phyloP scores from a whole-genome alignment of 768 basidiomycete genomes.

The Tephrocybe sp. region DNA sequence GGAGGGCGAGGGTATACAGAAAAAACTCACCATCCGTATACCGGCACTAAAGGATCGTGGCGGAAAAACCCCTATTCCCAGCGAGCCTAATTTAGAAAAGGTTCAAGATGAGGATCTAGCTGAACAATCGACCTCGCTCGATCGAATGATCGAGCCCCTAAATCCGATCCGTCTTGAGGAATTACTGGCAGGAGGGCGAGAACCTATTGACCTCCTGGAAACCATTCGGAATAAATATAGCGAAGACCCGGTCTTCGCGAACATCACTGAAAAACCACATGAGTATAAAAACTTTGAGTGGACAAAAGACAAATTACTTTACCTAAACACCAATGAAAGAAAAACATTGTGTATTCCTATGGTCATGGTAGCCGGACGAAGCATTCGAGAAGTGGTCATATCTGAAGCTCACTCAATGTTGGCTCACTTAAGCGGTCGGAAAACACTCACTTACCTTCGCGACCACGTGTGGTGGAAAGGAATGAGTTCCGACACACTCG shows the following conservation, averaged over 20 bases:
- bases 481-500: slow-evolving; percentile 10
- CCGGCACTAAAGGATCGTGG: neutral
- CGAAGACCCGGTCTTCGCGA: neutral
- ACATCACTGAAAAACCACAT: neutral
- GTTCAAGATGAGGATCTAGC: neutral
- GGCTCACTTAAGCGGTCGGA: slow-evolving; percentile 19
- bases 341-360: neutral
- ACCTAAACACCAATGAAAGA: neutral
- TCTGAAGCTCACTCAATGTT: slow-evolving; percentile 15
- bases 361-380: neutral
- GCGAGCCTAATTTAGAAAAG: neutral
- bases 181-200: neutral
- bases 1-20: neutral
- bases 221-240: neutral
- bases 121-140: neutral
- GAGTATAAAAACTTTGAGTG: neutral
- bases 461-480: slow-evolving; percentile 36
- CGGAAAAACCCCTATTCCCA: neutral
- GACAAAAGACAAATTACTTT: neutral
- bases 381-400: neutral
- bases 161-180: neutral
- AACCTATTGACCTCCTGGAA: neutral
- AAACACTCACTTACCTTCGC: slow-evolving; percentile 26
- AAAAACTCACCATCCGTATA: neutral
- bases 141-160: too few species aligned